Base-by-base conservation (phyloP, 2,329 filamentous ascomycete genomes). In the Magnaporthales sp. region DNA sequence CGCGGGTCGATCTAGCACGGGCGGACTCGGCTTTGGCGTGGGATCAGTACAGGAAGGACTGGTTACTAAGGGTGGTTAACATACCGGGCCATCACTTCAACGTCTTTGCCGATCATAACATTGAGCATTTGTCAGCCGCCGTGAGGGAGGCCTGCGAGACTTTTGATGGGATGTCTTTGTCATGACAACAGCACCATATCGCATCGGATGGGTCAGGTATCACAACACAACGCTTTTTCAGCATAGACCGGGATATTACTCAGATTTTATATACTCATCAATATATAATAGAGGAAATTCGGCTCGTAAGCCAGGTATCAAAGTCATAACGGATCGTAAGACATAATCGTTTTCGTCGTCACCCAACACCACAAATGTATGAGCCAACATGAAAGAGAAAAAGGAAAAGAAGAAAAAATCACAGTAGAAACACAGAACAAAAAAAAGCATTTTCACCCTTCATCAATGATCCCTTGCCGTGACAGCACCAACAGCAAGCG, bases 401-500 rank as follows among this genome's bases (percentile, higher is more conserved):
- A 24, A 27, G 29, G 13, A 15, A 22, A 22, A 56, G 7, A 64
- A 51, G 15, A 38, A 64, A 13, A 22, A 30, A 24, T 8, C 30
- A 22, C 10, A 15, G 38, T 7, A 51, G 10, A 26, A 63, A 13
- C 27, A 13, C 9, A 30, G 30, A 10, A 30, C 9, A 9, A 1
- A 63, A 22, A 54, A n/a, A 46, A 26, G 1, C 32, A 29, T 22
- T 11, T 13, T 2, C 15, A 27, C 7, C 10, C 13, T 32, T 19
- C 22, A 29, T 60, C n/a, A 65, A 31, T 65, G 58, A 32, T 73
- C 72, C 70, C 73, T 77, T 26, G 74, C 78, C 32, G 85, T 89
- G 11, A 90, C 87, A 11, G 89, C 91, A 67, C 83, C 86, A 1
- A 89, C 87, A 11, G 91, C 91, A 66, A 96, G 77, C 4, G 81